A percentile compares a stretch with the other conserved stretches of the same genome.
Conservation (phyloP, 139 green algal species). For the Eudorina sp. region DNA sequence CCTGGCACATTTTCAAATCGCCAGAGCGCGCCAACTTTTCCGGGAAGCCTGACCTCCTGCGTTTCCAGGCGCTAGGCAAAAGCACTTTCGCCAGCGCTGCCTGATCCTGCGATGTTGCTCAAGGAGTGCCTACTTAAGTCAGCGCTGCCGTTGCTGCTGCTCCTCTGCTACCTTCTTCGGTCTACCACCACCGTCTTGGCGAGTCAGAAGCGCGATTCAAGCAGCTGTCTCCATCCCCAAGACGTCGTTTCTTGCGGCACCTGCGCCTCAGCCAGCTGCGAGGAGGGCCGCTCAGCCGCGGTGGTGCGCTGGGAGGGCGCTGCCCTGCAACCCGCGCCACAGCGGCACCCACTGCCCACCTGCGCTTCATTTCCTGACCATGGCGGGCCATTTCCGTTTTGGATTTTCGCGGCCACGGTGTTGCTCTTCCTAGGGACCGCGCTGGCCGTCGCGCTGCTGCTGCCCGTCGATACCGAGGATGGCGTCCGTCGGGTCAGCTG, state of each 20-base stretch:
- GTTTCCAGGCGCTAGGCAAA: too few relatives aligned
- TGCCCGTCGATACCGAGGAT: background rate
- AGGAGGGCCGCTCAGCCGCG: too few relatives aligned
- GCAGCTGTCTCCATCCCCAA: background rate
- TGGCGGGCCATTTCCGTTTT: background rate
- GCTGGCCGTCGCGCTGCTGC: background rate
- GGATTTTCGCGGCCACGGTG: constrained; percentile 22
- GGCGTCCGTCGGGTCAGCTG: too few relatives aligned
- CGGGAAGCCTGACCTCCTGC: background rate
- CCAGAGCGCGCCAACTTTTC: background rate
- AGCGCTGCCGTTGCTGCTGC: too few relatives aligned
- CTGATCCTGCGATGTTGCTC: too few relatives aligned
- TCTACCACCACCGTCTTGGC: too few relatives aligned
- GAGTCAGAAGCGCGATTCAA: too few relatives aligned
- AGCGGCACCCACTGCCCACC: background rate
- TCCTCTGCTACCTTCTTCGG: too few relatives aligned
- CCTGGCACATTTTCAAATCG: too few relatives aligned
- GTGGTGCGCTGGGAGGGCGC: background rate
- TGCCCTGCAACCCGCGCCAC: background rate
- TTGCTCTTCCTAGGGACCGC: constrained; percentile 1
- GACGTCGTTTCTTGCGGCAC: background rate
- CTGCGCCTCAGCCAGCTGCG: background rate
- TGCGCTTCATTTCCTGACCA: background rate
- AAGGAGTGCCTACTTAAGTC: too few relatives aligned
- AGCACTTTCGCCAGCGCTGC: too few relatives aligned